Evolutionary conservation across 1,284 basidiomycete species (phyloP), one percentile per base, ranked within the genome.

Genomic region (Cerrena zonata): DNA sequence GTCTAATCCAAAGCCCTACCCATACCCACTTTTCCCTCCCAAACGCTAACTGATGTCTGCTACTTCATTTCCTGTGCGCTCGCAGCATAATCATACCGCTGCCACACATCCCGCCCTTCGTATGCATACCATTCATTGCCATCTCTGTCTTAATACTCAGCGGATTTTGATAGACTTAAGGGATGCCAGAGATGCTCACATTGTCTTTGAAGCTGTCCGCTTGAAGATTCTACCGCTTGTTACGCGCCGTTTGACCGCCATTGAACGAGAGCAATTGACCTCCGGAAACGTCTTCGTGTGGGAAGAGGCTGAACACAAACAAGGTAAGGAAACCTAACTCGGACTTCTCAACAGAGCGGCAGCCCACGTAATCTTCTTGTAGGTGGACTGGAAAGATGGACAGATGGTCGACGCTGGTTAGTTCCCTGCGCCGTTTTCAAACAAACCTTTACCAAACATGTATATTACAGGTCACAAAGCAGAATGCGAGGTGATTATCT

Each of bases 241-340:
- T 53, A 84, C 76, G 53, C 77, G 84, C 23, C 78, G 86, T 13
- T 72, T 89, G 23, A 77, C 82, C 12, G 70, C 79, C 4, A 78
- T 70, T 51, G 86, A 89, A 61, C 75, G 87, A 51, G 82, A 86
- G 41, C 76, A 80, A 43, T 69, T 89, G 4, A 64, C 65, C 34
- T 84, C 85, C 47, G 86, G 86, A 0, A 84, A 87, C 56, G 77
- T 89, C 30, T 89, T 87, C 59, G 87, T 89, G 38, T 89, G 87
- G 87, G 86, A 89, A 60, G 86, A 89, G 62, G 85, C 84, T 11
- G 85, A 88, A 58, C 82, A 84, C 48, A 86, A 88, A 57, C 65
- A 67, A 59, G 65, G 65, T 67, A 49, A 47, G 50, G 50, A 30
- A n/a, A n/a, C n/a, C n/a, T n/a, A n/a, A n/a, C n/a, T n/a, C n/a